A percentile compares a stretch with the other conserved stretches of the same genome.
Conservation (phyloP, 345 rosid species). For the Mangifera indica region DNA sequence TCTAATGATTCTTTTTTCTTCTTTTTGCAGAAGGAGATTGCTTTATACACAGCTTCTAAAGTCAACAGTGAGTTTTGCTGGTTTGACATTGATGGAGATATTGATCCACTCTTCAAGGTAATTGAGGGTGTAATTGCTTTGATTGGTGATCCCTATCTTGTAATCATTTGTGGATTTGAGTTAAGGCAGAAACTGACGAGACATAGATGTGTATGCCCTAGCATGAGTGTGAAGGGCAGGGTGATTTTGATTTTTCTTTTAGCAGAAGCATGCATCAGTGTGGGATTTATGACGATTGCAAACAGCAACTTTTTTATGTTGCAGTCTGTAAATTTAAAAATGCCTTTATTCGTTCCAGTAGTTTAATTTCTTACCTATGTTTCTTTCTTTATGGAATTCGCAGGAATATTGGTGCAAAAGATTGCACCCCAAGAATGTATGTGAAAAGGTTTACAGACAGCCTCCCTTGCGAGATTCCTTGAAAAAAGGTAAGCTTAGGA, state of each 20-base stretch:
- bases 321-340: neutral
- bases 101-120: constrained; percentile 96
- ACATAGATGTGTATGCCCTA: neutral
- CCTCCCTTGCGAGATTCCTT: constrained; percentile 83
- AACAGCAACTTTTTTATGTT: constrained; percentile 2
- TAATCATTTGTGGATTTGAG: neutral
- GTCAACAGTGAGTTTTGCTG: constrained; percentile 70
- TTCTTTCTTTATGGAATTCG: constrained; percentile 24
- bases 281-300: constrained; percentile 1
- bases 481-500: constrained; percentile 80
- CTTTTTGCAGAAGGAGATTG: constrained; percentile 90
- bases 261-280: neutral
- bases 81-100: constrained; percentile 93
- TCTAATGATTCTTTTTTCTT: constrained; percentile 17
- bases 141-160: neutral
- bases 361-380: neutral
- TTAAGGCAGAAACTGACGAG: too few species aligned
- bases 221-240: neutral
- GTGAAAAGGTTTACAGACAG: constrained; percentile 95
- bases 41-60: constrained; percentile 89
- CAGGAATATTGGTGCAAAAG: constrained; percentile 99
- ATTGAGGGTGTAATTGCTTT: constrained; percentile 11
- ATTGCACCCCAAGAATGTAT: constrained; percentile 87
- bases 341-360: constrained; percentile 6
- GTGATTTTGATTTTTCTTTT: neutral